These are phyloP conservation scores for Trapa bicornis DNA, from an alignment of 345 rosid species.

Conservation along the genomic window DNA sequence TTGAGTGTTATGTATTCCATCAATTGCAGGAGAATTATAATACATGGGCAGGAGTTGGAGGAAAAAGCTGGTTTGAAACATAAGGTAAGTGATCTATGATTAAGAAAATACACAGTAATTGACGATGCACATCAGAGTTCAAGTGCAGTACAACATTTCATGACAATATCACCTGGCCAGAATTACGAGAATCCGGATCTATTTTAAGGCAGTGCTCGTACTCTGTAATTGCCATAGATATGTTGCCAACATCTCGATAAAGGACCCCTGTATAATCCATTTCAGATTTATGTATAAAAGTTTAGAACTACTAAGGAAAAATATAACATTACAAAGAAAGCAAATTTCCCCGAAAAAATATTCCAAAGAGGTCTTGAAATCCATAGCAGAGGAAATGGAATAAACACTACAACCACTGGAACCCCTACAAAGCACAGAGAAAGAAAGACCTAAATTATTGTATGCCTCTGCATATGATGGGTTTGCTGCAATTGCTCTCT, in stretches of 20 bases:
- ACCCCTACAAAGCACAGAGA: too few species aligned
- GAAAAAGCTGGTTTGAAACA: neutral
- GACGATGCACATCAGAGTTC: neutral
- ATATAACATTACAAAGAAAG: too few species aligned
- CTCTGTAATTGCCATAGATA: constrained; percentile 67
- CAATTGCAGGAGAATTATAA: neutral
- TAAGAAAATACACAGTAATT: neutral
- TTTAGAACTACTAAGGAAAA: neutral
- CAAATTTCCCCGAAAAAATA: too few species aligned
- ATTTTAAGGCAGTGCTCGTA: constrained; percentile 97
- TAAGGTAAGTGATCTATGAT: neutral
- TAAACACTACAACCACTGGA: neutral
- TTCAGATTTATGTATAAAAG: constrained; percentile 1
- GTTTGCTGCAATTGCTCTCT: constrained; percentile 93
- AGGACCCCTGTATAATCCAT: constrained; percentile 57
- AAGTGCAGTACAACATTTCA: neutral
- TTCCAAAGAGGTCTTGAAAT: neutral
- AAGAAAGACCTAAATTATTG: constrained; percentile 66
- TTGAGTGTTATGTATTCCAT: neutral
- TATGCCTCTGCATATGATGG: constrained; percentile 98
- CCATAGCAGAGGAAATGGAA: neutral
- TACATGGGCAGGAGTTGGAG: too few species aligned
- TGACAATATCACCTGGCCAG: constrained; percentile 67
- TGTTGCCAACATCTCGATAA: constrained; percentile 95
- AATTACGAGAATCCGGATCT: constrained; percentile 99